phyloP scores from a whole-genome alignment of 2,329 filamentous ascomycete species.

The Pseudogymnoascus sp. region DNA sequence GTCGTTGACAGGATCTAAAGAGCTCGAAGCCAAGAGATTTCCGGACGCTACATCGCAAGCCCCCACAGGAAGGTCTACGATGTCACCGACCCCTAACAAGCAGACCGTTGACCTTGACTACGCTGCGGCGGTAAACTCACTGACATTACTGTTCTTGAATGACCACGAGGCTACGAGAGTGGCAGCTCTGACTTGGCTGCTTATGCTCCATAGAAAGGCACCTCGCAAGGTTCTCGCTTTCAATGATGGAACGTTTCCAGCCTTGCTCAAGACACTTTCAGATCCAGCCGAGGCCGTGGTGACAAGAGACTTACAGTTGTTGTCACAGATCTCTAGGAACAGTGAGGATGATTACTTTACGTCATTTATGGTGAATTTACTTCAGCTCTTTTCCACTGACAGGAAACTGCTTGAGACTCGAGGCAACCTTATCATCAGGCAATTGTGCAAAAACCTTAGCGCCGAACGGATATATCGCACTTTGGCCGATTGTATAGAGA shows the following conservation, averaged over 20 bases:
- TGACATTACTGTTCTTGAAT: slow-evolving; percentile 89
- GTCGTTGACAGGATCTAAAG: slow-evolving; percentile 35
- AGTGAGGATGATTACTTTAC: slow-evolving; percentile 97
- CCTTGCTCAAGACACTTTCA: slow-evolving; percentile 88
- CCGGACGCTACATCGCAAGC: slow-evolving; percentile 43
- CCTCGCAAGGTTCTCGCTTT: slow-evolving; percentile 89
- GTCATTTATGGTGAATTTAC: slow-evolving; percentile 93
- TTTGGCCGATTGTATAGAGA: slow-evolving; percentile 91
- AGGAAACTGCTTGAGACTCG: slow-evolving; percentile 81
- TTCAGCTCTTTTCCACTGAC: slow-evolving; percentile 94
- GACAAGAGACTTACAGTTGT: slow-evolving; percentile 81
- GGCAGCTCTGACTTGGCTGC: slow-evolving; percentile 88
- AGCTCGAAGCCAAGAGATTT: slow-evolving; percentile 45
- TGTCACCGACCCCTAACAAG: slow-evolving; percentile 15
- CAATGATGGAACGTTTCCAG: slow-evolving; percentile 94
- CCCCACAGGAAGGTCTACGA: slow-evolving; percentile 20
- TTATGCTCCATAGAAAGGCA: slow-evolving; percentile 95
- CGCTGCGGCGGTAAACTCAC: slow-evolving; percentile 82
- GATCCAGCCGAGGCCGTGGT: slow-evolving; percentile 94
- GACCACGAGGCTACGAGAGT: slow-evolving; percentile 95
- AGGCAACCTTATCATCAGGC: slow-evolving; percentile 92
- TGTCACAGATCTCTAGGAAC: slow-evolving; percentile 93
- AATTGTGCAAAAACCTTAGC: slow-evolving; percentile 85
- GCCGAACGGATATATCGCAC: slow-evolving; percentile 94
- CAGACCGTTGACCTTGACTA: slow-evolving; percentile 77